These are phyloP conservation scores for Daldinia loculata DNA, from an alignment of 495 filamentous ascomycete species.

Conservation along the genomic window DNA sequence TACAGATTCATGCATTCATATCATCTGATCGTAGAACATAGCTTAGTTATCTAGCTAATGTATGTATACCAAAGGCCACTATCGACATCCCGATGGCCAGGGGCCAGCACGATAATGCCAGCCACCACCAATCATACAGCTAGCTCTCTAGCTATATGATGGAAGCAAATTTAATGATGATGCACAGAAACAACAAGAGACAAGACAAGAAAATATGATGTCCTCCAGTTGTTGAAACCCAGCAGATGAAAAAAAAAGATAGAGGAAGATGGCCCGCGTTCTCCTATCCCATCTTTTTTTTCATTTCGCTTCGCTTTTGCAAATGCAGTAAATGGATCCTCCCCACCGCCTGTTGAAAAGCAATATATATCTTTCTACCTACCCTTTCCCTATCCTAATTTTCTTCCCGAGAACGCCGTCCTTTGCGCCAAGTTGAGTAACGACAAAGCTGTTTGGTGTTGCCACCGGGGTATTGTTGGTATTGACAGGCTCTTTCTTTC, in stretches of 20 bases:
- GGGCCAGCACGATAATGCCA: neutral
- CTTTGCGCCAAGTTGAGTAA: constrained; percentile 52
- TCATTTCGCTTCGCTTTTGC: constrained; percentile 7
- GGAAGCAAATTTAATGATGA: neutral
- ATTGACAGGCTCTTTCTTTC: neutral
- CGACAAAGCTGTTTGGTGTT: constrained; percentile 44
- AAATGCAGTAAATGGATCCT: constrained; percentile 2
- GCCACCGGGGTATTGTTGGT: constrained; percentile 11
- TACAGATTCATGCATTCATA: neutral
- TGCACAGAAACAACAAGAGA: constrained; percentile 4
- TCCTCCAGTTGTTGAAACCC: constrained; percentile 49
- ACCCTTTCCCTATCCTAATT: constrained; percentile 13
- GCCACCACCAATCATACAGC: neutral
- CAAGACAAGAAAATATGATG: constrained; percentile 3
- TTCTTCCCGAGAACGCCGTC: constrained; percentile 40
- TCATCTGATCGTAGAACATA: neutral
- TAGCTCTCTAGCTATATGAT: neutral
- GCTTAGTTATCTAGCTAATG: neutral
- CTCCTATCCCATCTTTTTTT: neutral
- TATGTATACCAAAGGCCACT: neutral
- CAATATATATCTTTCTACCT: constrained; percentile 12
- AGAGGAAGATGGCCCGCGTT: neutral
- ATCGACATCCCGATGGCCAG: neutral
- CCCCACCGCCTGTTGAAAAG: constrained; percentile 14
- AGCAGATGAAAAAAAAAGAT: constrained; percentile 19